Percentiles rank a stretch among this genome's conserved stretches.
These are phyloP conservation scores for Yamadazyma phyllophila DNA, from an alignment of 805 yeast species.

Conservation along the genomic window DNA sequence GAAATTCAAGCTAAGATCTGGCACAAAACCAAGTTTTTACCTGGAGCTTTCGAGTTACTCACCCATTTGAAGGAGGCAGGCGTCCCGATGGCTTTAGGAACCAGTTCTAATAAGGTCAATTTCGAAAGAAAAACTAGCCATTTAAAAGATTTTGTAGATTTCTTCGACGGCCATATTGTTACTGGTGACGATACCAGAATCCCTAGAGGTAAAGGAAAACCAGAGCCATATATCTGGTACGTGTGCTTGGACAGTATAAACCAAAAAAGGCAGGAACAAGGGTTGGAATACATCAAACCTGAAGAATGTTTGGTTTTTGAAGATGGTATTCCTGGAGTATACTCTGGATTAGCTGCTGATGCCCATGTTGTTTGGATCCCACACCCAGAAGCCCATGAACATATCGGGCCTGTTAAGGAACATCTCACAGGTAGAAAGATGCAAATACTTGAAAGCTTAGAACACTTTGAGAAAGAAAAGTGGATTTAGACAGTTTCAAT, in stretches of 20 bases:
- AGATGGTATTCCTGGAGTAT: slow-evolving; percentile 92
- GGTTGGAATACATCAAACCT: slow-evolving; percentile 51
- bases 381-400: slow-evolving; percentile 60
- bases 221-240: slow-evolving; percentile 90
- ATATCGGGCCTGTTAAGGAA: slow-evolving; percentile 17
- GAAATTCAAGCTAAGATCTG: slow-evolving; percentile 59
- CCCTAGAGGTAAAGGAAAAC: slow-evolving; percentile 87
- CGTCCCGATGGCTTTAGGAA: slow-evolving; percentile 87
- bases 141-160: slow-evolving; percentile 57
- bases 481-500: slow-evolving; percentile 4
- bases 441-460: slow-evolving; percentile 50
- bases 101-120: slow-evolving; percentile 68
- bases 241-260: slow-evolving; percentile 74
- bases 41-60: slow-evolving; percentile 80
- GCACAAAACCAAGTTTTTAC: slow-evolving; percentile 64
- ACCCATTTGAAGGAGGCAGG: slow-evolving; percentile 46
- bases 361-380: slow-evolving; percentile 95
- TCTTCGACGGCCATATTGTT: slow-evolving; percentile 64
- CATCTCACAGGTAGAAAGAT: slow-evolving; percentile 52
- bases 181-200: slow-evolving; percentile 89
- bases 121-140: slow-evolving; percentile 73
- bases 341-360: slow-evolving; percentile 79
- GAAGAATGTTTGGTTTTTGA: slow-evolving; percentile 88
- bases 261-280: slow-evolving; percentile 41
- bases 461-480: slow-evolving; percentile 34